Evolutionary conservation across 1,284 basidiomycete genomes (phyloP).

Genomic region (Trichosporon inkin): DNA sequence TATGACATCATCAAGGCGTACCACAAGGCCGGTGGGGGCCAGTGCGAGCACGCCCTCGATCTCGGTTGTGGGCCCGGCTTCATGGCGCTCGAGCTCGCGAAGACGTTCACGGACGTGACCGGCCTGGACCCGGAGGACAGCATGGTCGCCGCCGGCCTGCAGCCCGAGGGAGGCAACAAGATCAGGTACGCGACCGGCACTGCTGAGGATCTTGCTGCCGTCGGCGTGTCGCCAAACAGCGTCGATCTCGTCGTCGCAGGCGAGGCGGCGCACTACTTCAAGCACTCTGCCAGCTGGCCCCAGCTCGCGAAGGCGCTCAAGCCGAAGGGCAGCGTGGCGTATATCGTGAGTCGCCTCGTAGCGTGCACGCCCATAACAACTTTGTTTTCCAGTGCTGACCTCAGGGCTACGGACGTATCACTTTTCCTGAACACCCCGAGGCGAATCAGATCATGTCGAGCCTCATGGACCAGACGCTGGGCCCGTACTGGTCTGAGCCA

Average conservation of each 20-base stretch:
- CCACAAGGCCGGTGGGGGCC: slow-evolving; percentile 25
- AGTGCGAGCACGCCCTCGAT: slow-evolving; percentile 55
- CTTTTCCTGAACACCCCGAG: slow-evolving; percentile 60
- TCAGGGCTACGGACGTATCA: slow-evolving; percentile 73
- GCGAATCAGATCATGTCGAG: slow-evolving; percentile 58
- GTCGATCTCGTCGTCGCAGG: slow-evolving; percentile 72
- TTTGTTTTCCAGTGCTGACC: no score
- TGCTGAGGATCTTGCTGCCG: slow-evolving; percentile 21
- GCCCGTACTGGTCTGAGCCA: slow-evolving; percentile 35
- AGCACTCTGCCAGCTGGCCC: slow-evolving; percentile 67
- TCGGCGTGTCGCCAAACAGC: slow-evolving; percentile 51
- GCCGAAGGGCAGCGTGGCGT: slow-evolving; percentile 65
- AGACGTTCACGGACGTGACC: slow-evolving; percentile 59
- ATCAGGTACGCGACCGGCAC: slow-evolving; percentile 53
- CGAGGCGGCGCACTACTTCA: slow-evolving; percentile 83
- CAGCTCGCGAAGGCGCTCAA: slow-evolving; percentile 63
- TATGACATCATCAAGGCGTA: slow-evolving; percentile 30
- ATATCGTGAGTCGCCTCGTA: slow-evolving; percentile 58
- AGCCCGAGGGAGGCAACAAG: slow-evolving; percentile 22
- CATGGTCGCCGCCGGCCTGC: slow-evolving; percentile 66
- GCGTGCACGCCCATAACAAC: background rate
- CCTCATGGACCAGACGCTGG: slow-evolving; percentile 21
- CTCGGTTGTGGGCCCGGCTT: slow-evolving; percentile 72
- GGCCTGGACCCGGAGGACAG: slow-evolving; percentile 68
- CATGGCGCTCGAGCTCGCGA: slow-evolving; percentile 58